phyloP scores from a whole-genome alignment of 2,329 filamentous ascomycete species.

The Talaromyces rugulosus region DNA sequence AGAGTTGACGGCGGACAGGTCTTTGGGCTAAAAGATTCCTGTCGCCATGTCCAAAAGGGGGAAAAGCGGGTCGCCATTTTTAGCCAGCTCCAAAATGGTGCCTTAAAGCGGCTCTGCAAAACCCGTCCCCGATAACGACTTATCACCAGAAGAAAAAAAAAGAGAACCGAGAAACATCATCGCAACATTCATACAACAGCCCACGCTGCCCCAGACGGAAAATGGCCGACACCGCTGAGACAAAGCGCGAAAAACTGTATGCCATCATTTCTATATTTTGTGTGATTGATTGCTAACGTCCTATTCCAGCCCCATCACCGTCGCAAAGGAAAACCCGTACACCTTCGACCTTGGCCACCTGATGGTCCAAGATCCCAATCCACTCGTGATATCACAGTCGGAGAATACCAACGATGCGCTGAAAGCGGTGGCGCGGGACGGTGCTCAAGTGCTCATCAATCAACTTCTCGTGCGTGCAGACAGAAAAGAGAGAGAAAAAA shows the following conservation, averaged over 20 bases:
- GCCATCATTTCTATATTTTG: slow-evolving; percentile 6
- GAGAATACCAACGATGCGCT: slow-evolving; percentile 61
- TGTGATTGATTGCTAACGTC: not conserved
- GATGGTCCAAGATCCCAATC: slow-evolving; percentile 81
- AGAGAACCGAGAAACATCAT: not conserved
- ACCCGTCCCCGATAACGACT: slow-evolving; percentile 11
- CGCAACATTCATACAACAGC: not conserved
- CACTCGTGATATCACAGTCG: slow-evolving; percentile 56
- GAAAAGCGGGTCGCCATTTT: slow-evolving; percentile 20
- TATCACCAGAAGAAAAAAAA: slow-evolving; percentile 9
- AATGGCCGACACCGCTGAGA: not conserved
- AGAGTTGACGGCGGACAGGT: slow-evolving; percentile 10
- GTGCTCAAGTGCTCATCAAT: slow-evolving; percentile 87
- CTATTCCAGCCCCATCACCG: slow-evolving; percentile 51
- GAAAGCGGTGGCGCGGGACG: slow-evolving; percentile 73
- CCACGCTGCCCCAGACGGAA: not conserved
- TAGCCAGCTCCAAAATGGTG: slow-evolving; percentile 8
- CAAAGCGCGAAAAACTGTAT: slow-evolving; percentile 35
- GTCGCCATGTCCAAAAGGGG: slow-evolving; percentile 16
- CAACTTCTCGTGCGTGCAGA: slow-evolving; percentile 63
- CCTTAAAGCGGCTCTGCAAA: slow-evolving; percentile 23
- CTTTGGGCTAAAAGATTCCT: slow-evolving; percentile 20
- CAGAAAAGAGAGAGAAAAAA: not conserved
- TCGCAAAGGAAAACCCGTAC: slow-evolving; percentile 82
- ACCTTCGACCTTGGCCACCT: slow-evolving; percentile 89